Base-by-base conservation (phyloP, 345 rosid species). In the Luvunga scandens region DNA sequence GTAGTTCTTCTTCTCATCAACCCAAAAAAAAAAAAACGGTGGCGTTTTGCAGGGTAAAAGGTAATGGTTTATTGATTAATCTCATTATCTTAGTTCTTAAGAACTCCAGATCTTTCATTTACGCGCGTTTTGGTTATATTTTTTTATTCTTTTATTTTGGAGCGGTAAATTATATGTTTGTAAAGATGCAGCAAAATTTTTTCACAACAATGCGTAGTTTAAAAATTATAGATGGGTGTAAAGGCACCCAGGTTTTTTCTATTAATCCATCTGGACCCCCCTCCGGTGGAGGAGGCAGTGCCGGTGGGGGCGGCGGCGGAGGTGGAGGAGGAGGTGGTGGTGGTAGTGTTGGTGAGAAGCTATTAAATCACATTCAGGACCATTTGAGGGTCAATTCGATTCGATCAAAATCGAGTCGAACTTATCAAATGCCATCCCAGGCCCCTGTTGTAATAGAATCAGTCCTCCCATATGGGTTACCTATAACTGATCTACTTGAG, bases 181-280 rank as follows among this genome's bases (percentile, higher is more conserved):
- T 5, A 22, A 72, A 84, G 89, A 94, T 92, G 97, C 97, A 92
- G 84, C 88, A 91, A 73, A 95, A 90, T 81, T 82, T 93, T 72
- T 91, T 93, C 81, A 66, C 94, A 14, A 85, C 95, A 83, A 94
- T 94, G 94, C 96, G 99, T 80, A 92, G 94, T 86, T 77, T 95
- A 84, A 92, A 91, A 80, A 81, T 89, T 75, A 78, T 89, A 6
- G 99, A 96, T 73, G 94, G 97, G 45, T 96, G 94, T 84, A 95
- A 93, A 84, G 90, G 93, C 25, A 81, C 90, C 0, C 96, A 91
- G 68, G 90, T 91, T 6, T 91, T 86, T 61, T 90, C 97, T 57
- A 76, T 90, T 75, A 88, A 92, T 72, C 83, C 90, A 24, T 84
- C 86, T 21, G 87, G 80, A 16, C 77, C 88, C 50, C 34, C 75